Evolutionary conservation across 805 yeast species (phyloP).

Genomic region (Yarrowia deformans): DNA sequence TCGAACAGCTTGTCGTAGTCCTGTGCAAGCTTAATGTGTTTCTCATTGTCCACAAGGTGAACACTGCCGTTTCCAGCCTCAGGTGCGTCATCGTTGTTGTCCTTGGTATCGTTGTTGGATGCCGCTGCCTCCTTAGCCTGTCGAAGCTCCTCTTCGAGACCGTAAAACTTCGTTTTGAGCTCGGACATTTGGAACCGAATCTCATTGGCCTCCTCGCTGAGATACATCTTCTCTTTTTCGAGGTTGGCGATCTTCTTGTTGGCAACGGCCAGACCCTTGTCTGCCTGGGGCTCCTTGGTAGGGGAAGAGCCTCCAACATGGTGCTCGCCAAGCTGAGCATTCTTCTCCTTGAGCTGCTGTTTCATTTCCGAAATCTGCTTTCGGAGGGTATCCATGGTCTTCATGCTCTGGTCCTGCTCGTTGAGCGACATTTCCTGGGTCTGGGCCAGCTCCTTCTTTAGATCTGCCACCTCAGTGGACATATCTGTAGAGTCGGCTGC

Average conservation of each 20-base stretch:
- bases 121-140: conserved; percentile 33
- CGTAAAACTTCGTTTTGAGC: conserved; percentile 38
- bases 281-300: conserved; percentile 9
- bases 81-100: background rate
- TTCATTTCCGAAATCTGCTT: conserved; percentile 45
- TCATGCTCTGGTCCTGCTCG: conserved; percentile 43
- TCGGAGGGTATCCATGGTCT: conserved; percentile 42
- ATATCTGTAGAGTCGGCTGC: conserved; percentile 37
- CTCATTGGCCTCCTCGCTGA: conserved; percentile 46
- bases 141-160: conserved; percentile 33
- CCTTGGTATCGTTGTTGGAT: conserved; percentile 26
- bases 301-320: conserved; percentile 21
- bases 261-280: conserved; percentile 24
- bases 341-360: conserved; percentile 42
- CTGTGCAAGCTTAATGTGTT: conserved; percentile 34
- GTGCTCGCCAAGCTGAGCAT: conserved; percentile 27
- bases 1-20: conserved; percentile 35
- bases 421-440: conserved; percentile 39
- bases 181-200: conserved; percentile 39
- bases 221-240: conserved; percentile 46
- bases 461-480: conserved; percentile 42
- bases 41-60: conserved; percentile 48
- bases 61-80: conserved; percentile 45
- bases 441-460: conserved; percentile 29
- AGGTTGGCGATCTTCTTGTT: conserved; percentile 42